phyloP scores from a whole-genome alignment of 106 monocot species.

The Amphibolis antarctica region DNA sequence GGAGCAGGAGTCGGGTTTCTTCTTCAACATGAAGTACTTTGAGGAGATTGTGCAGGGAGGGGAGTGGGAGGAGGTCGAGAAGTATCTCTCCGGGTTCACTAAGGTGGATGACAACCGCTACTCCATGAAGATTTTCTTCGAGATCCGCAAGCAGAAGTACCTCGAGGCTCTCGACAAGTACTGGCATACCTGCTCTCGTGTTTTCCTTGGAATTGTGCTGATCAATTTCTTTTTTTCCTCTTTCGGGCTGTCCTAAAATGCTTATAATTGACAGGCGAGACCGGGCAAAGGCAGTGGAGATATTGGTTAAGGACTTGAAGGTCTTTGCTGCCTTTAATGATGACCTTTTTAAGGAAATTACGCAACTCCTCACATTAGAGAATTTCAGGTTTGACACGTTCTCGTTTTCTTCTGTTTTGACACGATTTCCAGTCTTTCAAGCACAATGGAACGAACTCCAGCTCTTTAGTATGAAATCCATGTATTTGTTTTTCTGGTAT shows the following conservation, averaged over 20 bases:
- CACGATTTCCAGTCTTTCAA: too few species aligned
- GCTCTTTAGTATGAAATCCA: too few species aligned
- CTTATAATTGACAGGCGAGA: constrained; percentile 27
- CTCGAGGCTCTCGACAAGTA: constrained; percentile 23
- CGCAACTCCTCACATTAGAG: constrained; percentile 37
- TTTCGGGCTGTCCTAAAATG: neutral
- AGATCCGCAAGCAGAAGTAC: constrained; percentile 24
- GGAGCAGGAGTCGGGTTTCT: constrained; percentile 56
- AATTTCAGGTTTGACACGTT: constrained; percentile 57
- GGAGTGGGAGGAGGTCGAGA: constrained; percentile 45
- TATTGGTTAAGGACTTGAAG: constrained; percentile 43
- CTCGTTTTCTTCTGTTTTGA: neutral
- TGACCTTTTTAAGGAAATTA: constrained; percentile 47
- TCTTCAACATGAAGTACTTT: constrained; percentile 55
- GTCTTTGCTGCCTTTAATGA: constrained; percentile 36
- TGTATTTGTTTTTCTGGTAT: too few species aligned
- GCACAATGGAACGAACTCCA: too few species aligned
- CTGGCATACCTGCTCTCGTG: too few species aligned
- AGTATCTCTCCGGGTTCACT: constrained; percentile 19
- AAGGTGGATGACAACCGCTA: constrained; percentile 25
- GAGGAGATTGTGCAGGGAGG: constrained; percentile 35
- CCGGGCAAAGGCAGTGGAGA: constrained; percentile 32
- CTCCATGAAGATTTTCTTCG: constrained; percentile 26
- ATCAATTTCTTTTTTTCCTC: neutral
- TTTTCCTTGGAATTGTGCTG: neutral